These are phyloP conservation scores for Chalciporus piperatoides DNA, from an alignment of 1,284 basidiomycete genomes.

Conservation along the genomic window DNA sequence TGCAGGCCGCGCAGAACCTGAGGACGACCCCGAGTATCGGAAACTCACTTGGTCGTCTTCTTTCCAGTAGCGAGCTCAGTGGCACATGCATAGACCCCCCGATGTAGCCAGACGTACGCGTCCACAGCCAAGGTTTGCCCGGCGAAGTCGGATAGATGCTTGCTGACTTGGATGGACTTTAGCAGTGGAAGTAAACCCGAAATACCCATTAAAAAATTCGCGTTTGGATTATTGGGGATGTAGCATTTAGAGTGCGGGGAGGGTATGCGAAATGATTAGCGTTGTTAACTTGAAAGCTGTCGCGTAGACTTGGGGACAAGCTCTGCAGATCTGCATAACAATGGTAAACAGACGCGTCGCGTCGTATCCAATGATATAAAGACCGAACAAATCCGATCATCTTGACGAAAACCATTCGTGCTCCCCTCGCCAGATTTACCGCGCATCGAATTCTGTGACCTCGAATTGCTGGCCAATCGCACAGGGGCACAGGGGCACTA, in stretches of 20 bases:
- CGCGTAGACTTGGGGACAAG: slow-evolving; percentile 12
- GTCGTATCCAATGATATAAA: slow-evolving; percentile 22
- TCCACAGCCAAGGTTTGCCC: slow-evolving; percentile 83
- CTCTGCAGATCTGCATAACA: slow-evolving; percentile 10
- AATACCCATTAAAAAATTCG: slow-evolving; percentile 71
- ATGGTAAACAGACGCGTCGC: slow-evolving; percentile 30
- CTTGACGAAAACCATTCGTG: too few species aligned
- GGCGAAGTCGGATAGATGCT: slow-evolving; percentile 76
- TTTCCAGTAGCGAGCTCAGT: slow-evolving; percentile 86
- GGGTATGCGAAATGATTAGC: slow-evolving; percentile 6
- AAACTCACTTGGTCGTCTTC: slow-evolving; percentile 73
- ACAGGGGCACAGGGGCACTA: too few species aligned
- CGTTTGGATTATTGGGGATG: background rate
- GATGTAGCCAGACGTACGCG: slow-evolving; percentile 98
- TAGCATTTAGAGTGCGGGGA: slow-evolving; percentile 1
- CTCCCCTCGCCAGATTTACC: too few species aligned
- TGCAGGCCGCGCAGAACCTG: background rate
- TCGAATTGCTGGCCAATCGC: too few species aligned
- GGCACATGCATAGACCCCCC: slow-evolving; percentile 89
- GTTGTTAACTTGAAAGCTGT: background rate
- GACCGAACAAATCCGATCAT: background rate
- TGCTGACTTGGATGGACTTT: slow-evolving; percentile 82
- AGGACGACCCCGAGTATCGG: background rate
- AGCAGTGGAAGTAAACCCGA: slow-evolving; percentile 90
- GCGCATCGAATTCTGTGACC: too few species aligned